Evolutionary conservation across 1,139 yeast genomes (phyloP), one percentile per base, ranked within the genome.

Genomic region (Blastobotrys elegans): DNA sequence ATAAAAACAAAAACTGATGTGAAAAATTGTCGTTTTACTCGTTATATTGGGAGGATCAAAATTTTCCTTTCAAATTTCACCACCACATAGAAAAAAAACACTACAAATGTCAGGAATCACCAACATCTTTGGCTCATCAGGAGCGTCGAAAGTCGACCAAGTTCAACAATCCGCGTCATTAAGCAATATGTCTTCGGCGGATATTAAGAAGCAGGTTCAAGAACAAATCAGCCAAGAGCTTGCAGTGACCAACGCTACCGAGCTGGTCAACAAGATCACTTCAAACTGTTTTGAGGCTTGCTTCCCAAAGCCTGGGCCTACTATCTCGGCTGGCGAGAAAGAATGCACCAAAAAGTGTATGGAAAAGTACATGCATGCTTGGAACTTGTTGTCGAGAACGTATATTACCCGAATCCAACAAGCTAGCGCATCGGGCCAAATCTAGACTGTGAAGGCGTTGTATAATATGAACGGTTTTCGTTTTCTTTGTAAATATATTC

Each of bases 171-270:
- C 64, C 20, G 44, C 67, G 20, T 53, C 71, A 20, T 55, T 68
- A 21, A 49, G 63, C 6, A 48, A 56, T 16, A 47, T 59, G 59
- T 24, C 62, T 14, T 60, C 62, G 17, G 63, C 62, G 24, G 66
- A 72, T 50, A 56, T 76, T 47, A 82, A 82, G 62, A 74, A 75
- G 40, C 80, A 82, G 61, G 71, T 88, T 50, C 85, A 86, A 64
- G 73, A 75, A 32, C 89, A 84, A 62, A 82, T 89, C 53, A 72
- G 82, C 36, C 88, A 82, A 63, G 97, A 89, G 63, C 72, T 89
- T 53, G 96, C 96, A 1, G 79, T 88, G 27, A 92, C 89, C 21
- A 87, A 88, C 67, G 96, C 95, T 34, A 82, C 94, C 3, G 92
- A 87, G 61, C 72, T 89, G 50, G 95, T 89, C 40, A 83, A 82